phyloP scores from a whole-genome alignment of 2,329 filamentous ascomycete species.

The Aspergillus sp. region DNA sequence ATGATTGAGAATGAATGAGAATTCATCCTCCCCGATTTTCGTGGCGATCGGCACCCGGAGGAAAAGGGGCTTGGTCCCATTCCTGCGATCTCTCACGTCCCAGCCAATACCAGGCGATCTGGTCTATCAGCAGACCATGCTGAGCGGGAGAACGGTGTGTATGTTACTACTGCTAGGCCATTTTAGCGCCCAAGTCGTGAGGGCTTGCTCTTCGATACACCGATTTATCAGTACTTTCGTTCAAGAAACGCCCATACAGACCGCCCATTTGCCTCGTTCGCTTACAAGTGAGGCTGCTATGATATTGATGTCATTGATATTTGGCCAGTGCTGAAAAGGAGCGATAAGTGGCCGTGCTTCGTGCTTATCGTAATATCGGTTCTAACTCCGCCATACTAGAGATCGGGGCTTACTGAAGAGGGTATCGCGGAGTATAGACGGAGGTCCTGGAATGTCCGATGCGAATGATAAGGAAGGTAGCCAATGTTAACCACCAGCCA shows the following conservation, averaged over 20 bases:
- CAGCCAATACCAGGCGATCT: neutral
- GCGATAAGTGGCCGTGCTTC: constrained; percentile 9
- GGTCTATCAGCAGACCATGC: neutral
- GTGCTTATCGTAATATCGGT: constrained; percentile 8
- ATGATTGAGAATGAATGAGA: constrained; percentile 4
- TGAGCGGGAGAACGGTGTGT: neutral
- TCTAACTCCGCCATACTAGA: constrained; percentile 2
- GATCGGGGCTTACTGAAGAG: neutral
- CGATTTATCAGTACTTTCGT: neutral
- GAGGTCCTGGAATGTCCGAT: neutral
- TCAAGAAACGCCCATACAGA: neutral
- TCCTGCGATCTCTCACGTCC: neutral
- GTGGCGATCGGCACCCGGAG: constrained; percentile 8
- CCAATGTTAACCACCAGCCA: neutral
- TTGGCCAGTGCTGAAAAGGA: constrained; percentile 7
- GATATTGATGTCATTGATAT: constrained; percentile 6
- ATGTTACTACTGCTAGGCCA: neutral
- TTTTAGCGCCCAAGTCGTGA: neutral
- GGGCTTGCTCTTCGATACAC: neutral
- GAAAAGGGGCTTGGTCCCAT: neutral
- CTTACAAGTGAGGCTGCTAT: constrained; percentile 1
- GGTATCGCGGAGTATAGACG: neutral
- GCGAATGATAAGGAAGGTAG: neutral
- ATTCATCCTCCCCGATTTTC: constrained; percentile 1
- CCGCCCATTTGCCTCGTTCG: constrained; percentile 5